A percentile compares a stretch with the other conserved stretches of the same genome.
These are phyloP conservation scores for Arachnopeziza araneosa DNA, from an alignment of 2,329 filamentous ascomycete species.

Conservation along the genomic window DNA sequence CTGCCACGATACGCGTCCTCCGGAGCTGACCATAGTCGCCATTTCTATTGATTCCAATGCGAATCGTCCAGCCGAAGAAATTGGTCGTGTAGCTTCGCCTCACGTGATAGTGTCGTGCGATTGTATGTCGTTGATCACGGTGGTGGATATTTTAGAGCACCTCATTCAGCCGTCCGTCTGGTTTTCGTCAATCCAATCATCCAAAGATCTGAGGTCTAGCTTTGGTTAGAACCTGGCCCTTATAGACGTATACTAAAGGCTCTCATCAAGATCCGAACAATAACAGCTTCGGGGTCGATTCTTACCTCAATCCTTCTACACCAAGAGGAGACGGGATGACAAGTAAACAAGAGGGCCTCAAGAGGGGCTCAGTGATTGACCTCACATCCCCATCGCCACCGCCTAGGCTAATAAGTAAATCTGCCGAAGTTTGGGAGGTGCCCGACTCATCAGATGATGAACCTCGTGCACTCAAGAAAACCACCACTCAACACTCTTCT, in stretches of 20 bases:
- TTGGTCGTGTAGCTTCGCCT: not conserved
- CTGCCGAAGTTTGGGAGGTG: not conserved
- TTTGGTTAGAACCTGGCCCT: not conserved
- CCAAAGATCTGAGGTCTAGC: not conserved
- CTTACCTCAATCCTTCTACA: not conserved
- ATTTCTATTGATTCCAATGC: not conserved
- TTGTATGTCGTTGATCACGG: not conserved
- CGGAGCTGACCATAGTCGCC: not conserved
- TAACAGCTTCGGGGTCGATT: not conserved
- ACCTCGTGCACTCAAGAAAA: not conserved
- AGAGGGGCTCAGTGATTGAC: not conserved
- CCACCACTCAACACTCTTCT: not conserved
- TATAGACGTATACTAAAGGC: not conserved
- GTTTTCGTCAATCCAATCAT: not conserved
- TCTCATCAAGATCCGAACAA: not conserved
- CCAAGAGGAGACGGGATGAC: not conserved
- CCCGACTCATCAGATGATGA: not conserved
- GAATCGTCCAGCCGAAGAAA: not conserved
- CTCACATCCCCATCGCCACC: not conserved
- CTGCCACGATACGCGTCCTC: not conserved
- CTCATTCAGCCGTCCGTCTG: not conserved
- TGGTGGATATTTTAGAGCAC: too few species aligned
- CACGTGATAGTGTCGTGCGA: not conserved
- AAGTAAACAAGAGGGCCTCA: not conserved
- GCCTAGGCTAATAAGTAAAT: not conserved